Percentiles rank a stretch among this genome's conserved stretches.
These are phyloP conservation scores for Aspergillus ustus DNA, from an alignment of 2,329 filamentous ascomycete species.

Conservation along the genomic window DNA sequence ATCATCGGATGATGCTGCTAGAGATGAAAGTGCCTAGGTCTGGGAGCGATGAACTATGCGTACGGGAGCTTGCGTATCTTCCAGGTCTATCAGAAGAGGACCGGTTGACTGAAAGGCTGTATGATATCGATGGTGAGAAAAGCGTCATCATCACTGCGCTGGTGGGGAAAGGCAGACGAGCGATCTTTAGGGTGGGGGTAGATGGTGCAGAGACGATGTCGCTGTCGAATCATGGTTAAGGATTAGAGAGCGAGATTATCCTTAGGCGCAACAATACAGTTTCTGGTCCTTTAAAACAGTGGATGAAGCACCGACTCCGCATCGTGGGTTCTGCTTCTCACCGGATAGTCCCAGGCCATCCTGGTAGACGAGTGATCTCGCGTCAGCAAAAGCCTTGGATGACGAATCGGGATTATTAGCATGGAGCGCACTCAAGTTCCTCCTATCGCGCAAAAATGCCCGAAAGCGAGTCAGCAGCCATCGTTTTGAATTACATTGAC, in stretches of 20 bases:
- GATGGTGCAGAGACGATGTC: background rate
- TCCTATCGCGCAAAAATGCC: background rate
- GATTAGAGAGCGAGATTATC: no score
- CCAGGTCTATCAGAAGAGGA: conserved; percentile 2
- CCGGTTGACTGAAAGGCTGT: background rate
- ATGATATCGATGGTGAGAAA: background rate
- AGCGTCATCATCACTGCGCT: background rate
- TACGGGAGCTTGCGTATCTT: background rate
- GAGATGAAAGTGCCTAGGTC: conserved; percentile 4
- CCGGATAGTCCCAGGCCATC: background rate
- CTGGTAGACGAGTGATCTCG: background rate
- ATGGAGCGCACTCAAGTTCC: background rate
- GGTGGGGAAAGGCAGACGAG: background rate
- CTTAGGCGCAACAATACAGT: no score
- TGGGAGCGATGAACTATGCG: background rate
- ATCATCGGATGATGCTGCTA: background rate
- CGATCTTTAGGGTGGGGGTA: background rate
- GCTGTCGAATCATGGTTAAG: no score
- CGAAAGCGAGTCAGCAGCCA: no score
- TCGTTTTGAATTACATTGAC: no score
- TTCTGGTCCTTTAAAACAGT: no score
- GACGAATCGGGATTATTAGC: background rate
- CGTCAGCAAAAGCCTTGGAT: background rate
- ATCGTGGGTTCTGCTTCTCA: no score
- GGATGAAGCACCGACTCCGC: no score